A percentile compares a stretch with the other conserved stretches of the same genome.
These are phyloP conservation scores for Pichia pseudocactophila DNA, from an alignment of 805 yeast genomes.

Conservation along the genomic window DNA sequence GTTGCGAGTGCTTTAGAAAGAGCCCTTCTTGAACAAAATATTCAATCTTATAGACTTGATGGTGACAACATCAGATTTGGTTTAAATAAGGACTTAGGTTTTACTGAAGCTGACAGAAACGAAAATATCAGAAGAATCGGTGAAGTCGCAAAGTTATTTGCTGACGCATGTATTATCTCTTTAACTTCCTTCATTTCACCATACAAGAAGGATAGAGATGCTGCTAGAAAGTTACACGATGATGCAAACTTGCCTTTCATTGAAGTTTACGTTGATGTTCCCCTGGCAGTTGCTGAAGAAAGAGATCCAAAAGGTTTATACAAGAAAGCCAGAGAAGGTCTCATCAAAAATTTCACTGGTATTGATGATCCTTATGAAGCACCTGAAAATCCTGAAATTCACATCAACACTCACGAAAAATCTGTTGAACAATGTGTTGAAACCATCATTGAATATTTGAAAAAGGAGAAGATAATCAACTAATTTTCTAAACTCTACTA, in stretches of 20 bases:
- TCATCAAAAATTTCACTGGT: conserved; percentile 91
- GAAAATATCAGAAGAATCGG: conserved; percentile 93
- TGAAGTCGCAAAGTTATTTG: conserved; percentile 89
- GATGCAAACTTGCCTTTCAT: conserved; percentile 71
- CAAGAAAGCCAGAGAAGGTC: conserved; percentile 93
- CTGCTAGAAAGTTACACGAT: conserved; percentile 78
- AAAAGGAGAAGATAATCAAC: conserved; percentile 11
- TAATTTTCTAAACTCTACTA: neutral
- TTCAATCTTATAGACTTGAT: conserved; percentile 79
- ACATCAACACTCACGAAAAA: conserved; percentile 60
- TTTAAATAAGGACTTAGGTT: conserved; percentile 88
- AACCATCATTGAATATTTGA: conserved; percentile 58
- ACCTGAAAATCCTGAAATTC: conserved; percentile 78
- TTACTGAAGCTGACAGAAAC: conserved; percentile 82
- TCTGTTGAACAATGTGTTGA: conserved; percentile 77
- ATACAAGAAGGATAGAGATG: conserved; percentile 72
- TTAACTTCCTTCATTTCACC: conserved; percentile 92
- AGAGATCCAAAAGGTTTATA: conserved; percentile 97
- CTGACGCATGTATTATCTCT: conserved; percentile 83
- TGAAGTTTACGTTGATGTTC: conserved; percentile 90
- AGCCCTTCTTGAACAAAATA: conserved; percentile 56
- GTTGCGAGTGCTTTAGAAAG: conserved; percentile 93
- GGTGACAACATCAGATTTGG: conserved; percentile 95
- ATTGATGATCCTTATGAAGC: conserved; percentile 94
- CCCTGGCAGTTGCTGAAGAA: conserved; percentile 87